A percentile compares a stretch with the other conserved stretches of the same genome.
Evolutionary conservation across 768 basidiomycete species (phyloP).

Genomic region (Psilocybe subaeruginosa): DNA sequence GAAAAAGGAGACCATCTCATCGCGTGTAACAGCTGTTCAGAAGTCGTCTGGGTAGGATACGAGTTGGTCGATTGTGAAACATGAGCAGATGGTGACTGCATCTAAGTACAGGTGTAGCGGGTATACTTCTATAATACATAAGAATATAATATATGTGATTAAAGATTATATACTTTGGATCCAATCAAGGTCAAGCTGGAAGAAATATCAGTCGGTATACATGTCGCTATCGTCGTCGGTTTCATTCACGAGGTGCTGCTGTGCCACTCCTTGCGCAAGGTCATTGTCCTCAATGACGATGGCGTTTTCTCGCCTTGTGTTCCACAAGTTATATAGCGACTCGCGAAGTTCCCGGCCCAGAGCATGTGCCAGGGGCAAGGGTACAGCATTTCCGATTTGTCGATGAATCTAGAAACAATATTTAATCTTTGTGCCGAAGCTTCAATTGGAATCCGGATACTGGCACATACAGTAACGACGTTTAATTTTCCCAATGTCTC

Average conservation of each 20-base stretch:
- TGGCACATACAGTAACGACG: slow-evolving; percentile 59
- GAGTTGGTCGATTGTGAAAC: slow-evolving; percentile 45
- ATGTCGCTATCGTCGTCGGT: slow-evolving; percentile 2
- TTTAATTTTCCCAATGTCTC: slow-evolving; percentile 45
- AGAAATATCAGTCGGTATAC: slow-evolving; percentile 5
- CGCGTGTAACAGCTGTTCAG: slow-evolving; percentile 77
- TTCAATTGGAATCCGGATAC: not conserved
- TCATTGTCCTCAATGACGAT: slow-evolving; percentile 35
- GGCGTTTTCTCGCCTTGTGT: slow-evolving; percentile 33
- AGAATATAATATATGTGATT: not conserved
- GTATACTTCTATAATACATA: not conserved
- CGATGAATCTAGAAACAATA: slow-evolving; percentile 63
- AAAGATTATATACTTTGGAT: not conserved
- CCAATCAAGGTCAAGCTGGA: not conserved
- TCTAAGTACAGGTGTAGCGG: not conserved
- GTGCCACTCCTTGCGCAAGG: slow-evolving; percentile 5
- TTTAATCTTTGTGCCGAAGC: not conserved
- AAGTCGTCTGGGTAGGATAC: slow-evolving; percentile 86
- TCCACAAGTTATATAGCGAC: slow-evolving; percentile 57
- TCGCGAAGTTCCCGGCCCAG: slow-evolving; percentile 64
- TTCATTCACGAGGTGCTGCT: not conserved
- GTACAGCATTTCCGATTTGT: slow-evolving; percentile 83
- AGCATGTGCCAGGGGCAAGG: slow-evolving; percentile 64
- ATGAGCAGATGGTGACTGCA: not conserved
- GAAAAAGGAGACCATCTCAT: slow-evolving; percentile 75